Percentiles rank a stretch among this genome's conserved stretches.
Conservation (phyloP, 129 eudicot species). For the Artemisia tridentata region DNA sequence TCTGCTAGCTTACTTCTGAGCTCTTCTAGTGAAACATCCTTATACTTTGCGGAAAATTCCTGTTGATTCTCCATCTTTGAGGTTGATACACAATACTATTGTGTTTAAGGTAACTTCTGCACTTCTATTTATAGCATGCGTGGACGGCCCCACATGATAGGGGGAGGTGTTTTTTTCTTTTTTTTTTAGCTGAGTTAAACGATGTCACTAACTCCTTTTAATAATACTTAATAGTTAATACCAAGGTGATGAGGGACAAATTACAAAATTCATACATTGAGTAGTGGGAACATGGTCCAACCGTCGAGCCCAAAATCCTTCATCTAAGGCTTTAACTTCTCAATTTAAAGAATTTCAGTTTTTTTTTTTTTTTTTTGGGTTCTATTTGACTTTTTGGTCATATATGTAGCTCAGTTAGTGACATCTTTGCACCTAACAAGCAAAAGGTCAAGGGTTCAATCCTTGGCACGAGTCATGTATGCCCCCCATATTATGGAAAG, state of each 20-base stretch:
- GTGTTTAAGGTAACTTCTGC: slow-evolving; percentile 20
- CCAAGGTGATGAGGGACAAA: too few relatives aligned
- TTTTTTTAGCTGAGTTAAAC: background rate
- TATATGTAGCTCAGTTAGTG: too few relatives aligned
- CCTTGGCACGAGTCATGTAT: too few relatives aligned
- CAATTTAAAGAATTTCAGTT: too few relatives aligned
- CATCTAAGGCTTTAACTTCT: background rate
- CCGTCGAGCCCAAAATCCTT: background rate
- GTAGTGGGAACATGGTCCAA: background rate
- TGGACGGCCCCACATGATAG: background rate
- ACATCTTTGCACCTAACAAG: too few relatives aligned
- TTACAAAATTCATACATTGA: too few relatives aligned
- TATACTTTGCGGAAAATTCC: slow-evolving; percentile 30
- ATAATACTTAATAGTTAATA: too few relatives aligned
- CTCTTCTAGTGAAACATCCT: slow-evolving; percentile 75
- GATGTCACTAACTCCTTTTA: slow-evolving; percentile 15
- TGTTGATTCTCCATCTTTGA: slow-evolving; percentile 45
- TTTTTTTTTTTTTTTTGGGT: too few relatives aligned
- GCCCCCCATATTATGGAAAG: too few relatives aligned
- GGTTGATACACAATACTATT: background rate
- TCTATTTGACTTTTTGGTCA: too few relatives aligned
- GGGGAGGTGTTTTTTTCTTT: background rate
- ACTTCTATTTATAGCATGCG: slow-evolving; percentile 31
- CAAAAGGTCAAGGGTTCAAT: too few relatives aligned
- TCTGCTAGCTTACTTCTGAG: slow-evolving; percentile 56